Conservation (phyloP, 2,329 filamentous ascomycete genomes). For the Westerdykella aurantiaca region DNA sequence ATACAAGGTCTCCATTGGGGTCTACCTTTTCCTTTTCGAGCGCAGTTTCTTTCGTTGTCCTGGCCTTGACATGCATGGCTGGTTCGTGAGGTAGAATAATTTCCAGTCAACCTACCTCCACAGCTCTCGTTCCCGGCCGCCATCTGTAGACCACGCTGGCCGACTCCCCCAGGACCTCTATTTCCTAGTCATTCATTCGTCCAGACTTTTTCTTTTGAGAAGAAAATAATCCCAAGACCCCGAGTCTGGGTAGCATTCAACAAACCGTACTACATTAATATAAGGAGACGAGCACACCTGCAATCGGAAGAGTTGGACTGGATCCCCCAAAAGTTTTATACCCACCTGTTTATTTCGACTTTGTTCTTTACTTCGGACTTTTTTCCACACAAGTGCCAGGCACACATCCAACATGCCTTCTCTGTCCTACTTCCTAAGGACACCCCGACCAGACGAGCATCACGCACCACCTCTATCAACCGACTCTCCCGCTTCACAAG, state of each 20-base stretch:
- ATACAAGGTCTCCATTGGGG: constrained; percentile 10
- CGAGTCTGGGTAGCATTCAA: constrained; percentile 2
- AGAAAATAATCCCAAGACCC: constrained; percentile 16
- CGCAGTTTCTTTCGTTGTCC: constrained; percentile 1
- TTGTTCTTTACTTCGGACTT: no score
- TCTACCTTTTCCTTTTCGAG: constrained; percentile 2
- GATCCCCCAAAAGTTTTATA: no score
- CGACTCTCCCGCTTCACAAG: constrained; percentile 16
- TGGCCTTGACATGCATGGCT: constrained; percentile 21
- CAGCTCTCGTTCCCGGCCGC: constrained; percentile 8
- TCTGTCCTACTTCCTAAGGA: constrained; percentile 29
- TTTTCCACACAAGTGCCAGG: no score
- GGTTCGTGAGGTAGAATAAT: constrained; percentile 23
- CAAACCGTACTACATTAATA: constrained; percentile 16
- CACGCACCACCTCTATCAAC: constrained; percentile 9
- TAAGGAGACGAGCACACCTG: constrained; percentile 17
- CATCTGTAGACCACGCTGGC: constrained; percentile 12
- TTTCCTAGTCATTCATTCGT: constrained; percentile 18
- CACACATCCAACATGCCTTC: constrained; percentile 20
- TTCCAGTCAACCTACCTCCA: constrained; percentile 29
- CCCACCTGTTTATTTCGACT: no score
- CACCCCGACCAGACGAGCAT: constrained; percentile 28
- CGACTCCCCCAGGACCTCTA: constrained; percentile 22
- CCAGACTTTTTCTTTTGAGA: constrained; percentile 5
- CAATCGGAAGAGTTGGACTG: background rate